Evolutionary conservation across 495 filamentous ascomycete species (phyloP), one percentile per base, ranked within the genome.

Genomic region (Articulospora tetracladia): DNA sequence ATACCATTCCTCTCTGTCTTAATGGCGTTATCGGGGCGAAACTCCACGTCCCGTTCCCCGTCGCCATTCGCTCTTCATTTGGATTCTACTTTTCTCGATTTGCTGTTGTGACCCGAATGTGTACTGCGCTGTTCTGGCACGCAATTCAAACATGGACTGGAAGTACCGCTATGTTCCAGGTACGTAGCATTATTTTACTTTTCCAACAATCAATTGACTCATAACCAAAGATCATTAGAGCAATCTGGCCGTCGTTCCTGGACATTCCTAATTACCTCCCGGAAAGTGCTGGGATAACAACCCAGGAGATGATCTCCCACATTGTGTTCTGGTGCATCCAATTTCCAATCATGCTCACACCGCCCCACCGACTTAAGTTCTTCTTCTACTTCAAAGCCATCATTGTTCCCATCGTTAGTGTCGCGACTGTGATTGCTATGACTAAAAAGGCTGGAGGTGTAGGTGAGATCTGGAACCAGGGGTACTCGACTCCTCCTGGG

Each of bases 21-120:
- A 80, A 79, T 66, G 77, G 77, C n/a, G 69, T 70, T 34, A 71
- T 76, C 34, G 77, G 77, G 44, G 75, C 77, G 27, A 55, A 65
- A 15, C 65, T 74, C 15, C 76, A 74, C 52, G 67, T 75, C 41
- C 71, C 72, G 1, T 77, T 72, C 56, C 69, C 73, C 19, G 66
- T 76, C 13, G 64, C 65, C 34, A 67, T 69, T 46, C 66, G 74
- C 4, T 66, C 74, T 22, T 70, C 69, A 10, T 79, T 74, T 39
- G 72, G 74, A 26, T 74, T 68, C 60, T 70, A 71, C 53, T 70
- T 72, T 53, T 65, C 68, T 1, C 60, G 62, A 17, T 70, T 72
- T 51, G 65, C 70, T 30, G 64, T 78, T 36, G 66, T 76, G 12
- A 70, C 64, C 22, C 68, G 75, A 36, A 68, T 70, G 44, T 70